Conservation (phyloP, 768 basidiomycete species). For the Suillus americanus region DNA sequence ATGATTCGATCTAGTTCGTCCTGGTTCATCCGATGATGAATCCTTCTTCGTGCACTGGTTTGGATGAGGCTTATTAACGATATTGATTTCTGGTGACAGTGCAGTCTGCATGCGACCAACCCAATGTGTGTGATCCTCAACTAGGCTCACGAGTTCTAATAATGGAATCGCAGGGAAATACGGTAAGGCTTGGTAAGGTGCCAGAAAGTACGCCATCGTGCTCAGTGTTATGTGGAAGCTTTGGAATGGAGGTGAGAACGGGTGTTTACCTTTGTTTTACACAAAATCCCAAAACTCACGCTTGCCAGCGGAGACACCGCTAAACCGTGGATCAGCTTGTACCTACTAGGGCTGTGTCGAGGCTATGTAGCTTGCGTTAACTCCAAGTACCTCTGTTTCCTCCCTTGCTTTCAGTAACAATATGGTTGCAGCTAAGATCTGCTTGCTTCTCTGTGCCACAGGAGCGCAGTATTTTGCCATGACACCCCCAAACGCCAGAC, state of each 20-base stretch:
- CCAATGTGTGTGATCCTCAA: not conserved
- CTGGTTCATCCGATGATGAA: constrained; percentile 13
- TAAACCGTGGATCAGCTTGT: too few species aligned
- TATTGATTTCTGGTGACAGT: not conserved
- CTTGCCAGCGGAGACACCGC: too few species aligned
- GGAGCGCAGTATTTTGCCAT: constrained; percentile 1
- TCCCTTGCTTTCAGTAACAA: not conserved
- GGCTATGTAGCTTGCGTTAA: not conserved
- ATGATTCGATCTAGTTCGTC: constrained; percentile 31
- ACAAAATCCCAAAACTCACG: too few species aligned
- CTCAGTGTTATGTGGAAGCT: too few species aligned
- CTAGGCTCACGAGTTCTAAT: not conserved
- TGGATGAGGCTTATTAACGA: constrained; percentile 23
- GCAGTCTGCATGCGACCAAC: constrained; percentile 18
- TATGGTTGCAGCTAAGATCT: constrained; percentile 3
- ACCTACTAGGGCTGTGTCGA: not conserved
- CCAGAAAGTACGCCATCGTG: not conserved
- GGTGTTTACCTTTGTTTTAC: not conserved
- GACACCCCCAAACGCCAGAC: constrained; percentile 6
- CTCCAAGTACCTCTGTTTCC: not conserved
- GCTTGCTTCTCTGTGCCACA: not conserved
- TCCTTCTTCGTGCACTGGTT: constrained; percentile 18
- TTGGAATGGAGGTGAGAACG: too few species aligned
- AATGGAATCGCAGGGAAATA: not conserved
- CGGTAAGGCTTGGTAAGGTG: not conserved